phyloP scores from a whole-genome alignment of 192 early-diverging fungal genomes.

The Rhizophagus clarus region DNA sequence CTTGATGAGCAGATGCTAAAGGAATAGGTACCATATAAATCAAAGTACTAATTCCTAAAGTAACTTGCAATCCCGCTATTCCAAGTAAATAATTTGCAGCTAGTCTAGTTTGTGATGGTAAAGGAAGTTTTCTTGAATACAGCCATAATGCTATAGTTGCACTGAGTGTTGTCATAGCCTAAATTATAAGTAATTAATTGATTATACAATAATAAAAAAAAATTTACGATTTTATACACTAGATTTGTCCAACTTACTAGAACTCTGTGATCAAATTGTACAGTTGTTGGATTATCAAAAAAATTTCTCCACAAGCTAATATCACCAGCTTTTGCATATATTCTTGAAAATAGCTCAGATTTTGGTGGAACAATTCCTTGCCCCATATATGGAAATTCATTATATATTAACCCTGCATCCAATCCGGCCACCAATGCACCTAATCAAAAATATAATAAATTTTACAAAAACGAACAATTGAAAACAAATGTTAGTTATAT shows the following conservation, averaged over 20 bases:
- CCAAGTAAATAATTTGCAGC: constrained; percentile 79
- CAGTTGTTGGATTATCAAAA: constrained; percentile 91
- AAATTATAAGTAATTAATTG: not conserved
- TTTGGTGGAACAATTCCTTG: constrained; percentile 75
- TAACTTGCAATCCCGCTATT: constrained; percentile 74
- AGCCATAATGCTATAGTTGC: constrained; percentile 74
- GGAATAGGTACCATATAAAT: constrained; percentile 92
- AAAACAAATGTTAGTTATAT: not conserved
- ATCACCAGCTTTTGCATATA: constrained; percentile 53
- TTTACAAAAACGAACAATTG: not conserved
- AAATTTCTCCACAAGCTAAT: constrained; percentile 78
- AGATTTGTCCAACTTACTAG: constrained; percentile 54
- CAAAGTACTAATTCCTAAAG: constrained; percentile 90
- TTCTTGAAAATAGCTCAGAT: constrained; percentile 58
- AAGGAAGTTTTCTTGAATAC: constrained; percentile 66
- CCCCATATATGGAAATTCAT: constrained; percentile 97
- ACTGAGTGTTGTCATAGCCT: constrained; percentile 83
- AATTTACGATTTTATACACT: no score
- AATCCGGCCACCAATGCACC: constrained; percentile 91
- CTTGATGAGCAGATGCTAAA: constrained; percentile 94
- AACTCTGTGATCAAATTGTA: constrained; percentile 95
- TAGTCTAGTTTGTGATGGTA: constrained; percentile 68
- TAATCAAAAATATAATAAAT: constrained; percentile 1
- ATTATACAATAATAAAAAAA: no score
- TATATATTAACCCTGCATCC: constrained; percentile 96